A percentile compares a stretch with the other conserved stretches of the same genome.
phyloP scores from a whole-genome alignment of 129 eudicot species.

The Ambrosia trifida region DNA sequence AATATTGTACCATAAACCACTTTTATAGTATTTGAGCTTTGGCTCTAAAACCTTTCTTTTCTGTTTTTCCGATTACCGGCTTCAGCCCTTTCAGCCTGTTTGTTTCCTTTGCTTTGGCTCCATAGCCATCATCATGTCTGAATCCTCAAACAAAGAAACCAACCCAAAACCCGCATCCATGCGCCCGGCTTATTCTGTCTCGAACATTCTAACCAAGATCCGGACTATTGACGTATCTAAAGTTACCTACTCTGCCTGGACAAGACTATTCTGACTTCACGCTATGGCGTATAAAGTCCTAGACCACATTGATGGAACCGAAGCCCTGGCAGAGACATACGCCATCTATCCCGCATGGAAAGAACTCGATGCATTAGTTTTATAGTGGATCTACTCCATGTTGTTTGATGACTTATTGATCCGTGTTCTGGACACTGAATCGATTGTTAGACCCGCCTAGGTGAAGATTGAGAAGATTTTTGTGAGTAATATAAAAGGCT shows the following conservation, averaged over 20 bases:
- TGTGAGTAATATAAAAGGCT: background rate
- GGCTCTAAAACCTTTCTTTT: no score
- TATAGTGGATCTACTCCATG: background rate
- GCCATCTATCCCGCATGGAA: background rate
- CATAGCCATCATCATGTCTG: no score
- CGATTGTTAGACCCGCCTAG: background rate
- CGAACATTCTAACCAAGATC: background rate
- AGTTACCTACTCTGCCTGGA: background rate
- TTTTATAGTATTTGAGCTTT: no score
- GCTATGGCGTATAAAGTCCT: background rate
- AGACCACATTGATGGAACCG: background rate
- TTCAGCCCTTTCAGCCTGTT: no score
- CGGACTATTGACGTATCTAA: background rate
- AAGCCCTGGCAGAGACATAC: background rate
- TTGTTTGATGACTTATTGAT: background rate
- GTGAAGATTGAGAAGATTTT: background rate
- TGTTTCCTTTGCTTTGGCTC: no score
- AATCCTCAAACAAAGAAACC: no score
- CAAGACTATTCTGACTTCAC: background rate
- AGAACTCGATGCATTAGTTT: background rate
- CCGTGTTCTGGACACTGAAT: background rate
- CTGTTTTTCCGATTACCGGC: no score
- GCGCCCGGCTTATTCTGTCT: no score
- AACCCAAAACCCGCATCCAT: no score
- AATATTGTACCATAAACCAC: no score